Percentiles rank a stretch among this genome's conserved stretches.
These are phyloP conservation scores for Fusarium illudens DNA, from an alignment of 2,329 filamentous ascomycete genomes.

Conservation along the genomic window DNA sequence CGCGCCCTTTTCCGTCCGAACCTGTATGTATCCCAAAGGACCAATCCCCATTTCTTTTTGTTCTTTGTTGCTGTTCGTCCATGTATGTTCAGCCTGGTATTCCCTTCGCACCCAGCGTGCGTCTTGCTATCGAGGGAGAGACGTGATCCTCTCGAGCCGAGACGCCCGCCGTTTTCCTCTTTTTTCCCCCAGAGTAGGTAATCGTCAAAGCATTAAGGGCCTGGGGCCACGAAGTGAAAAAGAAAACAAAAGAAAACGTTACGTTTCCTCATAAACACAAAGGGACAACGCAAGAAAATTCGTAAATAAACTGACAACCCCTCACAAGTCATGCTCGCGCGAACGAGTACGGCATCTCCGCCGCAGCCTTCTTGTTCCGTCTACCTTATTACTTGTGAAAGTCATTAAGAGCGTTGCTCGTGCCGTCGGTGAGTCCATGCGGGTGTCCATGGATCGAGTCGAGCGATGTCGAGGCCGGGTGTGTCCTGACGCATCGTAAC, in stretches of 20 bases:
- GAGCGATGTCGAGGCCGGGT: slow-evolving; percentile 10
- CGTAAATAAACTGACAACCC: slow-evolving; percentile 30
- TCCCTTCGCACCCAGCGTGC: slow-evolving; percentile 3
- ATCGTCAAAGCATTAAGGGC: slow-evolving; percentile 42
- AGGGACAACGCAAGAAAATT: slow-evolving; percentile 41
- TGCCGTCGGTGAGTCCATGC: slow-evolving; percentile 3
- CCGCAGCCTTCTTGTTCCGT: slow-evolving; percentile 39
- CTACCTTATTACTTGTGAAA: slow-evolving; percentile 42
- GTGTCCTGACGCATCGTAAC: slow-evolving; percentile 7
- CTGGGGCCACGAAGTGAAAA: slow-evolving; percentile 27
- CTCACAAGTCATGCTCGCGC: slow-evolving; percentile 36
- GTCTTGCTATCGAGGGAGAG: slow-evolving; percentile 26
- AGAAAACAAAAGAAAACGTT: slow-evolving; percentile 35
- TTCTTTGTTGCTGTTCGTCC: slow-evolving; percentile 23
- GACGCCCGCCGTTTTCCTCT: slow-evolving; percentile 18
- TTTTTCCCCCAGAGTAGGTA: slow-evolving; percentile 17
- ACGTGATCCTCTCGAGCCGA: slow-evolving; percentile 33
- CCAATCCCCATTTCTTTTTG: slow-evolving; percentile 22
- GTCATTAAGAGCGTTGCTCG: slow-evolving; percentile 40
- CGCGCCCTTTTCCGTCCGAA: slow-evolving; percentile 27
- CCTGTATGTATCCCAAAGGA: slow-evolving; percentile 37
- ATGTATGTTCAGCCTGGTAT: slow-evolving; percentile 30
- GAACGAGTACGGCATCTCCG: slow-evolving; percentile 38
- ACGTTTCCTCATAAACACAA: slow-evolving; percentile 42
- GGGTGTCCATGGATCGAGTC: slow-evolving; percentile 6